Base-by-base conservation (phyloP, 2,329 filamentous ascomycete genomes). In the Colletotrichum ledebouriae region DNA sequence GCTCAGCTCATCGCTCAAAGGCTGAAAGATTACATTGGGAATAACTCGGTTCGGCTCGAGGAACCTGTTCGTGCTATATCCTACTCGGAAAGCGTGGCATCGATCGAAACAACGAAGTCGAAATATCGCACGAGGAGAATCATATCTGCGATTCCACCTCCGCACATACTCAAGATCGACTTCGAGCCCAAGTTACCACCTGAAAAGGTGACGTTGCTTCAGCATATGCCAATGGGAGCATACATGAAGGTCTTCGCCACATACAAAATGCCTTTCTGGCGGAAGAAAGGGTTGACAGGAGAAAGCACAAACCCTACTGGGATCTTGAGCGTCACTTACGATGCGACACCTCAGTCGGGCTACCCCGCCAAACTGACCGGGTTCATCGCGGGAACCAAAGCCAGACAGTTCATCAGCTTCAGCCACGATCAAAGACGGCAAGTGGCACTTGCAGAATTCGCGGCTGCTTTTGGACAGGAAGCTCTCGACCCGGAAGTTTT, bases 231-330 rank as follows among this genome's bases (percentile, higher is more conserved):
- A 20, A 68, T 64, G 66, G 60, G 63, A 5, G 63, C 69, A 4
- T 55, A 61, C 49, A 58, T 59, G 22, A 71, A 71, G 34, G 55
- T 61, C 37, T 70, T 58, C 29, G 69, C 70, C 17, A 67, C 66
- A 4, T 69, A 71, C 52, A 71, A 67, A 50, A 71, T 57, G 7
- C 58, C 49, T 0, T 65, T 70, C n/a, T 71, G 71, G 71, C 41
- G 58, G 9, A 69, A 63, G 6, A 68, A 47, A 37, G 66, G 63
- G 13, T 41, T 71, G 37, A 61, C 46, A 4, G 70, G 70, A 46
- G 70, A 71, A 55, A 63, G 60, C 44, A 70, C 65, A 3, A 59
- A 58, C 17, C 47, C 53, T 6, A 49, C 46, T 4, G 58, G 70
- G 3, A 66, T 56, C 59, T 17, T 70, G 34, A 34, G 33, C 20